Conservation (phyloP, 1,139 yeast species). For the Saccharomyces uvarum region DNA sequence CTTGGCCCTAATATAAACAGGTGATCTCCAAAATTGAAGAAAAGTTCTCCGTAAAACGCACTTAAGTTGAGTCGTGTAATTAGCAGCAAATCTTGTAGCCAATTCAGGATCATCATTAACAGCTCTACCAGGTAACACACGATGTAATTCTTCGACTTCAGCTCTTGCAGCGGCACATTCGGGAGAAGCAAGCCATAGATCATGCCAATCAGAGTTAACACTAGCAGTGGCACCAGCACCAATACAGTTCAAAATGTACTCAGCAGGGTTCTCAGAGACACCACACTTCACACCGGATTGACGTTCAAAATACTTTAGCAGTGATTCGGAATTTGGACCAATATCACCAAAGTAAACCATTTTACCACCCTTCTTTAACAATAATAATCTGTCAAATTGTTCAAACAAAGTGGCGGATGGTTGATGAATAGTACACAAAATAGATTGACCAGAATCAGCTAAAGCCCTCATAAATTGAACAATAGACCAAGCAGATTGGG, state of each 20-base stretch:
- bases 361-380: slow-evolving; percentile 49
- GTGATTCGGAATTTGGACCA: slow-evolving; percentile 44
- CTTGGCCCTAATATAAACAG: slow-evolving; percentile 44
- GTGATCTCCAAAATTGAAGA: slow-evolving; percentile 44
- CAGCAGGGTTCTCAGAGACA: slow-evolving; percentile 54
- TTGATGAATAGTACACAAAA: slow-evolving; percentile 51
- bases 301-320: slow-evolving; percentile 50
- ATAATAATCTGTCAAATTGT: slow-evolving; percentile 43
- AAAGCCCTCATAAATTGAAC: slow-evolving; percentile 44
- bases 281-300: slow-evolving; percentile 44
- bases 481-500: slow-evolving; percentile 54
- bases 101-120: slow-evolving; percentile 30
- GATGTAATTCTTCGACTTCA: slow-evolving; percentile 34
- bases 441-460: slow-evolving; percentile 51
- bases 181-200: slow-evolving; percentile 40
- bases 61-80: slow-evolving; percentile 36
- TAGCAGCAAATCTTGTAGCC: slow-evolving; percentile 34
- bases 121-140: slow-evolving; percentile 22
- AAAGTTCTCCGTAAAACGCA: slow-evolving; percentile 38
- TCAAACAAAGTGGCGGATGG: slow-evolving; percentile 51
- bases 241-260: slow-evolving; percentile 54
- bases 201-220: slow-evolving; percentile 41
- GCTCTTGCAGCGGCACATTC: slow-evolving; percentile 34
- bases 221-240: slow-evolving; percentile 64
- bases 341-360: slow-evolving; percentile 65